These are phyloP conservation scores for Agrostemma githago DNA, from an alignment of 148 eudicot species.

Conservation along the genomic window DNA sequence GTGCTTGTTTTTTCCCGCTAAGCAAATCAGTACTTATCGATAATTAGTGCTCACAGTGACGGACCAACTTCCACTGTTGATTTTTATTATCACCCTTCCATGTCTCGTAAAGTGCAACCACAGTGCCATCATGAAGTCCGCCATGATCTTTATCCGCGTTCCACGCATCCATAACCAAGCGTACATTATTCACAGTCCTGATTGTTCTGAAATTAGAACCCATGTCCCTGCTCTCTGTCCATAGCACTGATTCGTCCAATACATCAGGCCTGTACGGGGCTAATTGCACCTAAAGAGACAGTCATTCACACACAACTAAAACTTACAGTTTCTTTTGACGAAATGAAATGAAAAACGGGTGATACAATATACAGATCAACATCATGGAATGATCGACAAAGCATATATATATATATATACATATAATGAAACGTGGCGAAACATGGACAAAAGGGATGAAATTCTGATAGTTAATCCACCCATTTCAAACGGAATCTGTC, in stretches of 20 bases:
- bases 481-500: background rate
- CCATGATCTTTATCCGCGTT: slow-evolving; percentile 77
- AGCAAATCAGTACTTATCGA: background rate
- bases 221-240: slow-evolving; percentile 65
- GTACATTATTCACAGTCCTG: slow-evolving; percentile 61
- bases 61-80: slow-evolving; percentile 71
- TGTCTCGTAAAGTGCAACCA: slow-evolving; percentile 64
- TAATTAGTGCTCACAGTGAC: slow-evolving; percentile 46
- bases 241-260: slow-evolving; percentile 62
- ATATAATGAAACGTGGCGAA: background rate
- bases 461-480: background rate
- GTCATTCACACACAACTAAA: background rate
- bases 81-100: slow-evolving; percentile 78
- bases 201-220: slow-evolving; percentile 56
- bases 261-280: slow-evolving; percentile 45
- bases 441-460: background rate
- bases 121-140: slow-evolving; percentile 75
- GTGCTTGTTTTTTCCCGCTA: background rate
- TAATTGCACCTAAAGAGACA: slow-evolving; percentile 55
- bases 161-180: slow-evolving; percentile 55
- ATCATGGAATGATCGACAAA: background rate
- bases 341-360: background rate
- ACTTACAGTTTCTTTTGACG: background rate
- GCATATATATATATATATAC: too few species aligned
- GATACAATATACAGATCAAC: background rate